Conservation (phyloP, 352 stramenopile genomes). For the Thalassiosira mediterranea region DNA sequence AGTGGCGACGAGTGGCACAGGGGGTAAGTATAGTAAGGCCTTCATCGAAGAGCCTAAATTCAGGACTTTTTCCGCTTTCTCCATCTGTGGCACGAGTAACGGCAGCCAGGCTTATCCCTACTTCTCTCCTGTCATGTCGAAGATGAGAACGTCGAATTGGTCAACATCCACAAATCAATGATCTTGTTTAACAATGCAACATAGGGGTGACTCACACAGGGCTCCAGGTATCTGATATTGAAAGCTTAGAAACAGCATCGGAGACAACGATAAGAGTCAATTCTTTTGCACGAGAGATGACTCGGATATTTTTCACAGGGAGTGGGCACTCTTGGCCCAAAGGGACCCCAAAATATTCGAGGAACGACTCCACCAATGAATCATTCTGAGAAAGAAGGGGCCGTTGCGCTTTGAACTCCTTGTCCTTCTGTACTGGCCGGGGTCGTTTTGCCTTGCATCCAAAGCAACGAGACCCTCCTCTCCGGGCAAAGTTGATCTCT, state of each 20-base stretch:
- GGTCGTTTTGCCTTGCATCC: conserved; percentile 16
- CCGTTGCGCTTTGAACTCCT: neutral
- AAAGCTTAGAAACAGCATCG: conserved; percentile 5
- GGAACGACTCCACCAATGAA: neutral
- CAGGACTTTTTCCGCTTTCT: conserved; percentile 3
- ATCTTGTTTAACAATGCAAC: too few species aligned
- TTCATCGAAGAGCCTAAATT: conserved; percentile 19
- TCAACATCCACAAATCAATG: conserved; percentile 1
- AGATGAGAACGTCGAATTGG: neutral
- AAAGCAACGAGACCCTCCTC: conserved; percentile 11
- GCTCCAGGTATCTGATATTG: conserved; percentile 14
- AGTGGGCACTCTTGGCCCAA: conserved; percentile 12
- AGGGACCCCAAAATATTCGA: conserved; percentile 7
- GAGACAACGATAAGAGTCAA: conserved; percentile 17
- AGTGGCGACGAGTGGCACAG: conserved; percentile 11
- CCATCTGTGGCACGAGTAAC: too few species aligned
- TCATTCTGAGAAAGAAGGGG: conserved; percentile 11
- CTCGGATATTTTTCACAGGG: conserved; percentile 9
- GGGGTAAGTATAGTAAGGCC: conserved; percentile 3
- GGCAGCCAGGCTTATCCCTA: too few species aligned
- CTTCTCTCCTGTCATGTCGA: conserved; percentile 7
- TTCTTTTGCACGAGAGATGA: conserved; percentile 6
- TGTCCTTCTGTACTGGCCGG: neutral
- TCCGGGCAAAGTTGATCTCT: conserved; percentile 25
- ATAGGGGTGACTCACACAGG: conserved; percentile 13